Evolutionary conservation across 2,329 filamentous ascomycete genomes (phyloP), one percentile per base, ranked within the genome.

Genomic region (Stromatinia cepivora): DNA sequence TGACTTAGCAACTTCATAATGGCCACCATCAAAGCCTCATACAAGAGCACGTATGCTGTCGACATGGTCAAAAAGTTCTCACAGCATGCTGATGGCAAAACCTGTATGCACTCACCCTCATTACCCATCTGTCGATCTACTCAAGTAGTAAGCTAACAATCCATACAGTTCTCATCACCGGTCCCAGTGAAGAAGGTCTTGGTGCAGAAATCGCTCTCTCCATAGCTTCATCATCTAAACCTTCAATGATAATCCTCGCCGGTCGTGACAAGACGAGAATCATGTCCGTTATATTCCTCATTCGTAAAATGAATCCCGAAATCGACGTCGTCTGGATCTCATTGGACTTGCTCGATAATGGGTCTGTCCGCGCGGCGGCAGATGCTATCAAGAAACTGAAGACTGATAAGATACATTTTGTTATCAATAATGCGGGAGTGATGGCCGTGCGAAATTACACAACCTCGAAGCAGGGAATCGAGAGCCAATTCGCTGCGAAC

Each of bases 361-460:
- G 5, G 22, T 62, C 42, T 25, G 22, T 66, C 20, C 67, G 61
- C 1, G 15, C 25, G 4, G 67, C 67, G 11, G 61, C 50, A 22
- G 45, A 52, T 28, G 25, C 25, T 5, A 57, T 69, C 42, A 42
- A 56, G 22, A 34, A 7, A 0, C 79, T 78, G 75, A 76, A 80
- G 0, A 53, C 74, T 71, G 53, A 36, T 10, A 70, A 72, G 8
- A 77, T 83, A 22, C 79, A 83, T 50, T 76, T 82, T 7, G 68
- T 83, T 9, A 78, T 83, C 20, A 83, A 83, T 69, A 82, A 81
- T 68, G 81, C 82, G 0, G 78, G 74, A 0, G 77, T 83, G 61
- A 83, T 83, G 81, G 81, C 76, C 1, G 65, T 77, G 2, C 73
- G 75, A 0, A 78, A 74, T 20, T 70, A 70, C 1, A 69, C 70